A percentile compares a stretch with the other conserved stretches of the same genome.
These are phyloP conservation scores for Mycosphaerella sp. DNA, from an alignment of 2,329 filamentous ascomycete species.

Conservation along the genomic window DNA sequence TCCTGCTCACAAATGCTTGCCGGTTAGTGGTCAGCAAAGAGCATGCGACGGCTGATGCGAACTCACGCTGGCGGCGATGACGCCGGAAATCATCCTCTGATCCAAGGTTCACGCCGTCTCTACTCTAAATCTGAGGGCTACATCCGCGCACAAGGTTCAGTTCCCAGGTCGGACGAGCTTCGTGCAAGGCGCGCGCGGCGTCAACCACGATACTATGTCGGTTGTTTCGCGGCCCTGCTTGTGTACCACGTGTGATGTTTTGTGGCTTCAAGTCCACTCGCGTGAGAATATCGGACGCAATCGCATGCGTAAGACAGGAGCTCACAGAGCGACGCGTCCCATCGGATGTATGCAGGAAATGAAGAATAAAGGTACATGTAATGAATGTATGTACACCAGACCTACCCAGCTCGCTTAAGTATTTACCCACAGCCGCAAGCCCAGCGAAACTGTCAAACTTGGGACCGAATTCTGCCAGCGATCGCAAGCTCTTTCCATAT, in stretches of 20 bases:
- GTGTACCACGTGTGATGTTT: slow-evolving; percentile 8
- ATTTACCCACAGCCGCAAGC: too few species aligned
- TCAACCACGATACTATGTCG: slow-evolving; percentile 14
- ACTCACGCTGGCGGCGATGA: not conserved
- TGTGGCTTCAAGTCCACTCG: slow-evolving; percentile 1
- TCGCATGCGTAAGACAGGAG: slow-evolving; percentile 1
- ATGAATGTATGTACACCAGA: too few species aligned
- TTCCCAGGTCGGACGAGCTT: slow-evolving; percentile 9
- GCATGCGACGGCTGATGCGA: not conserved
- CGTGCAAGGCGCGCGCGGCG: slow-evolving; percentile 9
- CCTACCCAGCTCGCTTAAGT: too few species aligned
- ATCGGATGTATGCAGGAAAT: not conserved
- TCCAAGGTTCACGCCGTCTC: slow-evolving; percentile 7
- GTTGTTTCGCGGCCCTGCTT: slow-evolving; percentile 12
- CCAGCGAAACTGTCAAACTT: too few species aligned
- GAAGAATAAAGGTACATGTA: too few species aligned
- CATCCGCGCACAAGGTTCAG: slow-evolving; percentile 10
- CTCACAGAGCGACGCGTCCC: not conserved
- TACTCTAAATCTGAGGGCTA: slow-evolving; percentile 2
- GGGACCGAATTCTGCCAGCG: too few species aligned
- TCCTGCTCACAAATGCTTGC: not conserved
- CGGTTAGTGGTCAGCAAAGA: not conserved
- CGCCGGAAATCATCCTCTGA: not conserved
- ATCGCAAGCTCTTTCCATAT: too few species aligned
- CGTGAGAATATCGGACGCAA: slow-evolving; percentile 15